Evolutionary conservation across 2,329 filamentous ascomycete species (phyloP).

Genomic region (Metarhizium humberi): DNA sequence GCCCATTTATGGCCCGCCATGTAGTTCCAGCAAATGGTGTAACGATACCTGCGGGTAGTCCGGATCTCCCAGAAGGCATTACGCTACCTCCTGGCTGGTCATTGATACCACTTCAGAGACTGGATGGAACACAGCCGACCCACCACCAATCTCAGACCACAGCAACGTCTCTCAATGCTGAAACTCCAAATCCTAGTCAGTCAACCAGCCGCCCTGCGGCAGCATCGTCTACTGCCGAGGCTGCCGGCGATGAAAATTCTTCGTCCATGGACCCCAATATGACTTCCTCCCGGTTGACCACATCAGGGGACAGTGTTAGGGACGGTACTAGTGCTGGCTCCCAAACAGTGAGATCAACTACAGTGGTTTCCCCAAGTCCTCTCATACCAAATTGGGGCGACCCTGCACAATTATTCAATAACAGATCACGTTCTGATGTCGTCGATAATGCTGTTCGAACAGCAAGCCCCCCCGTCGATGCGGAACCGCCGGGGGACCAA

Average conservation of each 20-base stretch:
- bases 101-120: conserved; percentile 49
- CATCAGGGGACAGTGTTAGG: neutral
- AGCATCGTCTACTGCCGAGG: neutral
- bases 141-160: conserved; percentile 7
- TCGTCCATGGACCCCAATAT: neutral
- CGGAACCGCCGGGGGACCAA: neutral
- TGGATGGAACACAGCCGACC: conserved; percentile 28
- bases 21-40: conserved; percentile 33
- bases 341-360: conserved; percentile 12
- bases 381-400: conserved; percentile 42
- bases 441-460: conserved; percentile 10
- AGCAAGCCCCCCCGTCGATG: neutral
- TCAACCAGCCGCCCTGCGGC: conserved; percentile 1
- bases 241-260: neutral
- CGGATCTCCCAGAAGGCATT: conserved; percentile 55
- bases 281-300: neutral
- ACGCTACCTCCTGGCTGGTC: conserved; percentile 57
- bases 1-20: conserved; percentile 38
- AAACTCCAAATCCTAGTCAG: conserved; percentile 8
- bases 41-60: conserved; percentile 49
- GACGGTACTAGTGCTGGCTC: neutral
- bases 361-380: conserved; percentile 39
- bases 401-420: conserved; percentile 37
- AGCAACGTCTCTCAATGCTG: conserved; percentile 9
- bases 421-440: conserved; percentile 17